phyloP scores from a whole-genome alignment of 805 yeast genomes.

The Saccharomycodes ludwigii region DNA sequence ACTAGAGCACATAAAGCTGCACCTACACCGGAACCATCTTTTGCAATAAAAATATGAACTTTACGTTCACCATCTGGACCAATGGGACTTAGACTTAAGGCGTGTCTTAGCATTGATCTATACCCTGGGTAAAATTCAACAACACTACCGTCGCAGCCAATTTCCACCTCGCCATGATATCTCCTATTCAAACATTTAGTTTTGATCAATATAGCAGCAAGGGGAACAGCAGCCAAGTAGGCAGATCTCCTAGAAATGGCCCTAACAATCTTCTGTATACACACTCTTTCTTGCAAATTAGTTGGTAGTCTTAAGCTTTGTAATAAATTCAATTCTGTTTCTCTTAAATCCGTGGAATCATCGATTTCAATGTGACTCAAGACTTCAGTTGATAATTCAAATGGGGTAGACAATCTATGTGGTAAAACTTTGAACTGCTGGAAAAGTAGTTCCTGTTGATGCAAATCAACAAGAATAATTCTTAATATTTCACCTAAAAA shows the following conservation, averaged over 20 bases:
- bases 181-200: constrained; percentile 44
- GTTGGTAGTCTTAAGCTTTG: constrained; percentile 63
- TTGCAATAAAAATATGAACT: constrained; percentile 67
- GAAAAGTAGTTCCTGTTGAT: constrained; percentile 45
- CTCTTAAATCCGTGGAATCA: constrained; percentile 56
- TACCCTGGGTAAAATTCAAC: constrained; percentile 90
- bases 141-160: constrained; percentile 94
- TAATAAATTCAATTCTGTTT: constrained; percentile 55
- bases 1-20: constrained; percentile 82
- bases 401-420: constrained; percentile 62
- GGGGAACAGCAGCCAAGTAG: constrained; percentile 73
- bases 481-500: constrained; percentile 84
- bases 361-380: constrained; percentile 80
- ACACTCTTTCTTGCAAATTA: constrained; percentile 54
- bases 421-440: constrained; percentile 35
- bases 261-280: constrained; percentile 59
- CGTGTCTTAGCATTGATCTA: constrained; percentile 68
- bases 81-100: constrained; percentile 54
- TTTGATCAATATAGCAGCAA: constrained; percentile 65
- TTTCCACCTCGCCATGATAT: constrained; percentile 66
- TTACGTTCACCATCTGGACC: constrained; percentile 68
- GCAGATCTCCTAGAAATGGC: constrained; percentile 88
- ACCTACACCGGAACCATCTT: constrained; percentile 95
- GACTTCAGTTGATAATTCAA: constrained; percentile 72
- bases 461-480: constrained; percentile 57